Base-by-base conservation (phyloP, 163 green algal genomes). In the Scenedesmus sp. region DNA sequence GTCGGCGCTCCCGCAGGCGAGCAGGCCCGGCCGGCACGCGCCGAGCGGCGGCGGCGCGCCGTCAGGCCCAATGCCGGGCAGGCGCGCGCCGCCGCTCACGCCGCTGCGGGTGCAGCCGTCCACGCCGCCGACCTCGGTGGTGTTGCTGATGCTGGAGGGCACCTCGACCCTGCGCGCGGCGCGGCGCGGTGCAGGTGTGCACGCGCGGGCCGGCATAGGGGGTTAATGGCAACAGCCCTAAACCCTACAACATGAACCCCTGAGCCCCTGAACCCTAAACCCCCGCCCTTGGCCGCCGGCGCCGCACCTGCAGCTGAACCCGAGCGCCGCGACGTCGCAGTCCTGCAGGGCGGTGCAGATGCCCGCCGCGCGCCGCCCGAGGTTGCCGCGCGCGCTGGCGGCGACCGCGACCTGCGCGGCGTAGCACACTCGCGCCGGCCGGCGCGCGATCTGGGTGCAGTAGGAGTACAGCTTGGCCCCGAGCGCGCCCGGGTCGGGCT, bases 221-320 rank as follows among this genome's bases (percentile, higher is more conserved):
- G n/a, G n/a, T n/a, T n/a, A n/a, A n/a, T n/a, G n/a, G n/a, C n/a
- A n/a, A n/a, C n/a, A n/a, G n/a, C n/a, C n/a, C n/a, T n/a, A n/a
- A n/a, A n/a, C n/a, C n/a, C n/a, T n/a, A n/a, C n/a, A n/a, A n/a
- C n/a, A n/a, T n/a, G n/a, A n/a, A n/a, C n/a, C n/a, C n/a, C n/a
- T n/a, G n/a, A n/a, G n/a, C n/a, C n/a, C n/a, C n/a, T n/a, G n/a
- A n/a, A n/a, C n/a, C n/a, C n/a, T n/a, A n/a, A n/a, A n/a, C n/a
- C n/a, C n/a, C n/a, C n/a, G n/a, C n/a, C n/a, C n/a, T n/a, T n/a
- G n/a, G n/a, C n/a, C n/a, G n/a, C n/a, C n/a, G n/a, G n/a, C n/a
- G n/a, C n/a, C 63, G 15, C 18, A 72, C 63, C 63, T 72, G 63
- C 63, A 72, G 36, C 24, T 72, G 63, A 58, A 57, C n/a, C 63